phyloP scores from a whole-genome alignment of 2,329 filamentous ascomycete species.

The Fusarium nygamai region DNA sequence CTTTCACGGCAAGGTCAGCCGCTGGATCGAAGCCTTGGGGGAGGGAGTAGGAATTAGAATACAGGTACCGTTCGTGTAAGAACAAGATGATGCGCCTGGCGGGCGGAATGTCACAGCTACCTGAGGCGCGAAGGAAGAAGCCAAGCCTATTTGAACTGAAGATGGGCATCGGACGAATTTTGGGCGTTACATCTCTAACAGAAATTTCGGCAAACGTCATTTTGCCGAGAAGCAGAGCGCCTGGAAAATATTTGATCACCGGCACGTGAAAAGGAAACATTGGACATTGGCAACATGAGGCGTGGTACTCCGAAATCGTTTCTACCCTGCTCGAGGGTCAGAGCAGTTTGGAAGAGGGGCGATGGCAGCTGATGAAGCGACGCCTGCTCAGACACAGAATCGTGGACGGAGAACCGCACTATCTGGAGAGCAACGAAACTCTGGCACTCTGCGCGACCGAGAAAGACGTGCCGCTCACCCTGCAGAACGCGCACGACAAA shows the following conservation, averaged over 20 bases:
- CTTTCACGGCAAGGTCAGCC: neutral
- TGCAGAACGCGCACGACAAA: neutral
- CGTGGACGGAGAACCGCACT: neutral
- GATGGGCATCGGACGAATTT: neutral
- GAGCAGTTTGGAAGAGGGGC: neutral
- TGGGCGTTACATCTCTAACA: neutral
- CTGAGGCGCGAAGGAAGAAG: neutral
- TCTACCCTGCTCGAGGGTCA: neutral
- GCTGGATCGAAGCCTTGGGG: neutral
- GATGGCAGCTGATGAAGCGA: neutral
- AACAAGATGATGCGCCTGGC: neutral
- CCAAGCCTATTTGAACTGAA: too few species aligned
- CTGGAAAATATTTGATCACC: neutral
- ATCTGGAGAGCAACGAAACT: neutral
- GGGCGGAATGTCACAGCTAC: neutral
- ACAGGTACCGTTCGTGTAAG: neutral
- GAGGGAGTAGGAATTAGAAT: neutral
- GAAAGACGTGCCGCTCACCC: neutral
- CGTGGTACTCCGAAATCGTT: neutral
- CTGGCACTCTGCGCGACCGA: neutral
- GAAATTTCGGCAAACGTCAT: neutral
- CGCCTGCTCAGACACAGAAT: neutral
- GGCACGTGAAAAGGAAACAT: neutral
- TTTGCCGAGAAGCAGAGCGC: neutral
- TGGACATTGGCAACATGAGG: neutral